Evolutionary conservation across 768 basidiomycete genomes (phyloP).

Genomic region (Tulasnella sp.): DNA sequence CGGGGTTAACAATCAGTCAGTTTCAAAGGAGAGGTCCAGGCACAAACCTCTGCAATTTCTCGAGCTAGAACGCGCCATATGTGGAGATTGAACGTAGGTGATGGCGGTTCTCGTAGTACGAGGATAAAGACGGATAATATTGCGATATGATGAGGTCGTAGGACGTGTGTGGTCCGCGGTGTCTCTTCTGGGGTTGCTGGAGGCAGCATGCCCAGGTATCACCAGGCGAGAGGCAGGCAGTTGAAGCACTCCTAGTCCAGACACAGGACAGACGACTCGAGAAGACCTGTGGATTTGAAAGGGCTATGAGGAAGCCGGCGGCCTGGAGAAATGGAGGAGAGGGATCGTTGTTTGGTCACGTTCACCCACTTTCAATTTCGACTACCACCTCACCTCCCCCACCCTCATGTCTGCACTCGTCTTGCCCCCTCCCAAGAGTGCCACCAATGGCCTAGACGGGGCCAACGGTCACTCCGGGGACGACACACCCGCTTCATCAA

Average conservation of each 20-base stretch:
- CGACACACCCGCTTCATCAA: not conserved
- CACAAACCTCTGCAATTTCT: constrained; percentile 68
- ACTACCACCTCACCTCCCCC: constrained; percentile 12
- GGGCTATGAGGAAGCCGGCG: not conserved
- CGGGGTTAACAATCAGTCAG: not conserved
- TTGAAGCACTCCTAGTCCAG: not conserved
- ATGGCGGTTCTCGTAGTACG: constrained; percentile 57
- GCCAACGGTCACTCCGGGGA: constrained; percentile 1
- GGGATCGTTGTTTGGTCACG: not conserved
- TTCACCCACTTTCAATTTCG: constrained; percentile 1
- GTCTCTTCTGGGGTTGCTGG: constrained; percentile 36
- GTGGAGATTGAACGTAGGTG: constrained; percentile 62
- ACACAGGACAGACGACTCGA: not conserved
- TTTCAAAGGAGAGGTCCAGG: not conserved
- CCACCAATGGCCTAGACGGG: constrained; percentile 2
- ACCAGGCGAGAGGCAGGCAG: not conserved
- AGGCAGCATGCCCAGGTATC: not conserved
- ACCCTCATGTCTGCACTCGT: constrained; percentile 16
- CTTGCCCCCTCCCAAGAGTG: constrained; percentile 20
- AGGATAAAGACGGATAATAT: constrained; percentile 66
- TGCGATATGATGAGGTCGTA: constrained; percentile 77
- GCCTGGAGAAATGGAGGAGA: not conserved
- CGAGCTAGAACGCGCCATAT: constrained; percentile 67
- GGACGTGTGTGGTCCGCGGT: constrained; percentile 64
- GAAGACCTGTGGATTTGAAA: not conserved